Percentiles rank a stretch among this genome's conserved stretches.
Evolutionary conservation across 1,284 basidiomycete species (phyloP).

Genomic region (Ganoderma boninense): DNA sequence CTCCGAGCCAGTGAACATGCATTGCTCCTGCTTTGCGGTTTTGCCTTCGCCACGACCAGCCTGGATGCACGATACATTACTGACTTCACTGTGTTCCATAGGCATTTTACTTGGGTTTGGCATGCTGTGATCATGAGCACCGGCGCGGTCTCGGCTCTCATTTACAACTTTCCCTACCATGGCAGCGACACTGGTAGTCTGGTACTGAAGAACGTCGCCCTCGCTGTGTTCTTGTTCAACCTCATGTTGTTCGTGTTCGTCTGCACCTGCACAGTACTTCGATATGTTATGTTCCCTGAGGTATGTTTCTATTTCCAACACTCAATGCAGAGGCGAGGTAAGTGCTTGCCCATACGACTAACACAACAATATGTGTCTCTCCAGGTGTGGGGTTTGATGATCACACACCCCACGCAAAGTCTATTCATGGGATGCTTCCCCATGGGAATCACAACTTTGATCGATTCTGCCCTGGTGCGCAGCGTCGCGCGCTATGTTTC

Average conservation of each 20-base stretch:
- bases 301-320: slow-evolving; percentile 21
- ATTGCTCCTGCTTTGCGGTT: not conserved
- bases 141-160: slow-evolving; percentile 47
- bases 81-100: slow-evolving; percentile 28
- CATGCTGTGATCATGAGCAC: slow-evolving; percentile 57
- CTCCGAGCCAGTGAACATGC: not conserved
- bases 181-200: slow-evolving; percentile 35
- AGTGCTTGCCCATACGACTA: not conserved
- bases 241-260: slow-evolving; percentile 61
- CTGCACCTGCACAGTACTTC: slow-evolving; percentile 46
- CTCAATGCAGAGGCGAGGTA: not conserved
- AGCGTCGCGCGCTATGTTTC: not conserved
- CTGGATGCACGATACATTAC: not conserved
- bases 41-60: too few relatives aligned
- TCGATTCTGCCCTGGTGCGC: slow-evolving; percentile 42
- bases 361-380: not conserved
- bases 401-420: slow-evolving; percentile 62
- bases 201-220: slow-evolving; percentile 44
- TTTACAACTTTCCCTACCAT: slow-evolving; percentile 53
- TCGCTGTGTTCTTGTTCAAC: slow-evolving; percentile 61
- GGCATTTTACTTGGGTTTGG: slow-evolving; percentile 50
- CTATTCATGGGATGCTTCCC: slow-evolving; percentile 68
- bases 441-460: slow-evolving; percentile 67
- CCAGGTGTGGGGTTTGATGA: slow-evolving; percentile 41
- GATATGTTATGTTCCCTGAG: slow-evolving; percentile 61